Base-by-base conservation (phyloP, 1,284 basidiomycete species). In the Rhodotorula mucilaginosa region DNA sequence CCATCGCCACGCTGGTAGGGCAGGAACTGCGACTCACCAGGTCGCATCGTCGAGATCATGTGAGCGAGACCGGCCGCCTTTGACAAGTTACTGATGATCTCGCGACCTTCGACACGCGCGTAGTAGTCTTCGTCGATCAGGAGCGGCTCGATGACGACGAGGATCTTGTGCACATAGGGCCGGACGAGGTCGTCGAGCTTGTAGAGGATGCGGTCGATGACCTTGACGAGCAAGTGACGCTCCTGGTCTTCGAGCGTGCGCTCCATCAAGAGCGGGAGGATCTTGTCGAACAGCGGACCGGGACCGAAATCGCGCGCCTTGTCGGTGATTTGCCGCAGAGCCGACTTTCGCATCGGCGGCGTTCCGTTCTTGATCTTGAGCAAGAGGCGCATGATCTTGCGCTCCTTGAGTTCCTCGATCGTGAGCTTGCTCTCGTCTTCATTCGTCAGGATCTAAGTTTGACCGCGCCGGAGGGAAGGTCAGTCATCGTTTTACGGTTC, bases 21-120 rank as follows among this genome's bases (percentile, higher is more conserved):
- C 12, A 21, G 13, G 7, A 26, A 26, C 26, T 26, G 26, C 15
- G 3, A 29, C 54, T 56, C 21, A 71, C 72, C 72, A 5, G 97
- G 97, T 78, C 96, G 90, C 96, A 99, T 99, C 29, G 96, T 99
- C 51, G 96, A 99, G 79, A 99, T 99, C 97, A 99, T 99, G 82
- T 99, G 97, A 4, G 96, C 97, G 31, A 99, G 89, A 82, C 97
- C 96, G 48, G 97, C 96, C 4, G 97, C 97, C 82, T 99, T 99
- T 61, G 97, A 97, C 62, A 99, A 84, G 82, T 99, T 99, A 79
- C 93, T 96, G 79, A 99, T 99, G 81, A 99, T 99, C 84, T 99
- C 97, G 65, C 97, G 92, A 75, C 97, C 97, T 84, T 99, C 97
- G 67, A 99, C 93, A 81, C 96, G 92, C 60, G 97, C 97, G 79